phyloP scores from a whole-genome alignment of 768 basidiomycete genomes.

The Crepidotus variabilis region DNA sequence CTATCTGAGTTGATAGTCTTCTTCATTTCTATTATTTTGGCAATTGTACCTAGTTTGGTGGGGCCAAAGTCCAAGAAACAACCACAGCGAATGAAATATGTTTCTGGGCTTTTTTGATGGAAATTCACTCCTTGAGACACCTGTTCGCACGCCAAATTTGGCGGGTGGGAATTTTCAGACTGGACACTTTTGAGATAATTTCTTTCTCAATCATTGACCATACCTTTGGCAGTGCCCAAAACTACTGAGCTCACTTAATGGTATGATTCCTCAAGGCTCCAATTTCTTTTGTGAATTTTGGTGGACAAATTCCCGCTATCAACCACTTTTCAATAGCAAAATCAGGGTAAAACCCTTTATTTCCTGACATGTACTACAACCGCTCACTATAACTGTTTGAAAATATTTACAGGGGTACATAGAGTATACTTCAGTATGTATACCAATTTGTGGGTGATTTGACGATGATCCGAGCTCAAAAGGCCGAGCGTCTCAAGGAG shows the following conservation, averaged over 20 bases:
- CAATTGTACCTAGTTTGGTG: background rate
- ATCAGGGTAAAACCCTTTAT: background rate
- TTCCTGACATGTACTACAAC: background rate
- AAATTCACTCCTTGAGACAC: background rate
- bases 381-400: background rate
- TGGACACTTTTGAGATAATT: background rate
- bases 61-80: background rate
- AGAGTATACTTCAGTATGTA: background rate
- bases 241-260: background rate
- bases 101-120: background rate
- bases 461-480: background rate
- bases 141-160: background rate
- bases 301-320: background rate
- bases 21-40: background rate
- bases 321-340: background rate
- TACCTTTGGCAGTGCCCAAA: background rate
- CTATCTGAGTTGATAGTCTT: background rate
- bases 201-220: background rate
- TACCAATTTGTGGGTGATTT: background rate
- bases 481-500: background rate
- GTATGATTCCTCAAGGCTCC: background rate
- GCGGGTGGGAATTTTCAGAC: background rate
- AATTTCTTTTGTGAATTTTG: background rate
- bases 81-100: background rate
- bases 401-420: background rate